These are phyloP conservation scores for Rutstroemia sp. DNA, from an alignment of 2,329 filamentous ascomycete genomes.

Conservation along the genomic window DNA sequence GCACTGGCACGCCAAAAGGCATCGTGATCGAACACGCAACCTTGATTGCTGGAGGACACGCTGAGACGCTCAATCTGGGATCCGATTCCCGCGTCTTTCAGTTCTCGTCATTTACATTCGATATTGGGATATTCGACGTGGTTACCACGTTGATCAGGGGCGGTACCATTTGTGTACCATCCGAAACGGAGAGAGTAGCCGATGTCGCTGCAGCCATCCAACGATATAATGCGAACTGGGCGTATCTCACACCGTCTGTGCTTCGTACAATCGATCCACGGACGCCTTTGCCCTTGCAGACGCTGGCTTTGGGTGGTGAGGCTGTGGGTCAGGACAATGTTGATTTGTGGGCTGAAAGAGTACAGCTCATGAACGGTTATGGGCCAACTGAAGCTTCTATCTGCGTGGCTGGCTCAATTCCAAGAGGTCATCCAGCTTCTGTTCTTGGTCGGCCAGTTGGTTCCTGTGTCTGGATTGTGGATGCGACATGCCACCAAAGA, in stretches of 20 bases:
- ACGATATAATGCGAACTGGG: conserved; percentile 15
- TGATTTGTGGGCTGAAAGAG: conserved; percentile 30
- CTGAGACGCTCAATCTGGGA: conserved; percentile 21
- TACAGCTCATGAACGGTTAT: conserved; percentile 34
- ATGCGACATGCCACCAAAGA: conserved; percentile 13
- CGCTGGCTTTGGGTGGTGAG: conserved; percentile 21
- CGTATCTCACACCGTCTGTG: conserved; percentile 24
- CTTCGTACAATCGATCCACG: conserved; percentile 15
- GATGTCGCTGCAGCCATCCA: conserved; percentile 27
- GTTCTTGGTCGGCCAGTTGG: background rate
- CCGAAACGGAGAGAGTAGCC: conserved; percentile 32
- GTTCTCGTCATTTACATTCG: conserved; percentile 24
- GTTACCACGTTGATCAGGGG: conserved; percentile 27
- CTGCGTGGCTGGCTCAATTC: conserved; percentile 9
- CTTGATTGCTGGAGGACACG: conserved; percentile 18
- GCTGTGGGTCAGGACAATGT: conserved; percentile 32
- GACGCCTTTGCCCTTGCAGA: conserved; percentile 16
- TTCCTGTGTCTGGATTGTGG: conserved; percentile 31
- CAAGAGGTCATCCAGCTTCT: background rate
- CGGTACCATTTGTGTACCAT: conserved; percentile 34
- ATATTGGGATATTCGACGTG: conserved; percentile 31
- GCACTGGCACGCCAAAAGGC: conserved; percentile 29
- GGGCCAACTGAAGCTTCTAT: conserved; percentile 6
- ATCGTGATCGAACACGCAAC: conserved; percentile 11
- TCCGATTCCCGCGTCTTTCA: conserved; percentile 11